Base-by-base conservation (phyloP, 2,329 filamentous ascomycete species). In the Intubia oerlemansii region DNA sequence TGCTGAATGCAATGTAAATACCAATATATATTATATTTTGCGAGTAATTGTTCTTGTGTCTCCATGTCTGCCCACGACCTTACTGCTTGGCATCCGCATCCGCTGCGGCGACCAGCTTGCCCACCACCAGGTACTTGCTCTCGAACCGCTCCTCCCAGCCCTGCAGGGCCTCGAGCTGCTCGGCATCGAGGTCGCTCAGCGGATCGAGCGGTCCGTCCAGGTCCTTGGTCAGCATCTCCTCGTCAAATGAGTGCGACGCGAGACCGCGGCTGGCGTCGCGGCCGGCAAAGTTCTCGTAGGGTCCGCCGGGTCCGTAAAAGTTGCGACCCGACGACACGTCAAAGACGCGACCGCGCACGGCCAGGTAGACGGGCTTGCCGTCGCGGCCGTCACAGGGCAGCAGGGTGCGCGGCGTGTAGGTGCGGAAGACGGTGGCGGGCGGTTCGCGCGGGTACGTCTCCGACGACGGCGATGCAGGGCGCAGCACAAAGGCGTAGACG, bases 121-220 rank as follows among this genome's bases (percentile, higher is more conserved):
- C 88, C 10, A 98, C 81, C n/a, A 95, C 69, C 15, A 92, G 56
- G 51, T 98, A 98, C 62, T 98, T 95, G 51, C 85, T 78, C 35
- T 63, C 54, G 49, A 98, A 98, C 39, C 82, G 64, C 55, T 90
- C 81, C 57, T 93, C 84, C 88, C 88, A 98, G 2, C 79, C 81
- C 42, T 64, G 60, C 49, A 93, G 54, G 28, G 82, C 78, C 48
- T 91, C 84, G 52, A 77, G 54, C 58, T 91, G 73, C 33, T 85
- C 81, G 1, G 47, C 49, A 5, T 67, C 69, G 35, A 95, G 51
- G 32, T 73, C 79, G 29, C 67, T 60, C 24, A 92, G 57, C 30
- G 61, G 67, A 47, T 92, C 82, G 36, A 93, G 55, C 25, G 81
- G 80, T 0, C 68, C 85, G 32, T 88, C 68, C 31, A 95, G 54